Evolutionary conservation across 257 asterid species (phyloP).

Genomic region (Solanum megistacrolobum): DNA sequence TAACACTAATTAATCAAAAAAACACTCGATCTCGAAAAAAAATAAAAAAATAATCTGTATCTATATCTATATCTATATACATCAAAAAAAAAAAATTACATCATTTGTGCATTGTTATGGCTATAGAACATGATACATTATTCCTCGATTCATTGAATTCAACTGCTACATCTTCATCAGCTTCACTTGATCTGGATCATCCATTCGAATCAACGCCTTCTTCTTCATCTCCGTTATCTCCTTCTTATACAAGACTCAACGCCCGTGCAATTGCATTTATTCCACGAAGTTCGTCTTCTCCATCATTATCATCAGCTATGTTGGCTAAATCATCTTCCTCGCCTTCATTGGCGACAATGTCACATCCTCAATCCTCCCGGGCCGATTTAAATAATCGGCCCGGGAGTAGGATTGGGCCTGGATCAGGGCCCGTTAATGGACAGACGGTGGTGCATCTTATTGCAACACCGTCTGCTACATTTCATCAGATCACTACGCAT

Average conservation of each 20-base stretch:
- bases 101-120: not conserved
- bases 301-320: not conserved
- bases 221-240: not conserved
- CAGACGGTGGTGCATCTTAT: not conserved
- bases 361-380: not conserved
- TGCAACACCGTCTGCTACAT: not conserved
- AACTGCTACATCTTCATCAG: not conserved
- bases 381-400: not conserved
- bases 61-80: not conserved
- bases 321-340: not conserved
- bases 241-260: conserved; percentile 29
- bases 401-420: not conserved
- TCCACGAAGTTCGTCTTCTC: conserved; percentile 30
- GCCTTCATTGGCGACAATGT: not conserved
- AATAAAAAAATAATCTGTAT: too few species aligned
- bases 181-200: not conserved
- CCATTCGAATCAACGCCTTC: not conserved
- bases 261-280: conserved; percentile 74
- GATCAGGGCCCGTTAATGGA: not conserved
- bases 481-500: not conserved
- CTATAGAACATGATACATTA: not conserved
- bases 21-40: not conserved
- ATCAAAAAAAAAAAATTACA: not conserved
- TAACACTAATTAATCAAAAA: not conserved
- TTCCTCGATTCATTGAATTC: not conserved